Base-by-base conservation (phyloP, 2,329 filamentous ascomycete genomes). In the Paraphaeosphaeria minitans region DNA sequence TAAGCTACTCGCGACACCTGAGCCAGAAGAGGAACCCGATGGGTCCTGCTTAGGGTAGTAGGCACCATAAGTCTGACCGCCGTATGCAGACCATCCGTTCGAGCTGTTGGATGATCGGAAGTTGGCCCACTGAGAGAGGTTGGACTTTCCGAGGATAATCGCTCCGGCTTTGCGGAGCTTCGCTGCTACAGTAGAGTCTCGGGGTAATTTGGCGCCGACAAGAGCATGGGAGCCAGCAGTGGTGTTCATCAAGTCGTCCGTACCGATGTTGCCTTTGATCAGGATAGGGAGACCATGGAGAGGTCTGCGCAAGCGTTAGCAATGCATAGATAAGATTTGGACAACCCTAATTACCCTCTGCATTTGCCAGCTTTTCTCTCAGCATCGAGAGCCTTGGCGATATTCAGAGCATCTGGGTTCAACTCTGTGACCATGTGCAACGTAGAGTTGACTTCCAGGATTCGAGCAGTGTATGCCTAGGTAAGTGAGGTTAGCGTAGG, bases 201-300 rank as follows among this genome's bases (percentile, higher is more conserved):
- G 71, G 9, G 82, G 79, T 0, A 86, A 80, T 62, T 81, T 84
- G 9, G 87, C 83, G 0, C 87, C 86, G 0, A 87, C 67, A 0
- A 91, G 78, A 1, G 86, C 83, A 61, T 82, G 88, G 0, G 88
- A 91, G 2, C 88, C 88, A 3, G 87, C 79, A 1, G 84, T 87
- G 61, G 85, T 89, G 66, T 86, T 83, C 85, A 89, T 87, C 58
- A 79, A 71, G 67, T 89, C 87, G 2, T 75, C 70, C 0, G 87
- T 89, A 14, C 83, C 87, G 50, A 90, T 88, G 68, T 87, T 89
- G 74, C 88, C 84, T 72, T 90, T 90, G 75, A 90, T 79, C 5
- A 89, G 74, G 24, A 90, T 83, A 0, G 87, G 88, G 4, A 90
- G 81, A 6, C 88, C 87, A 68, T 90, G 86, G 0, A 89, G 77